Base-by-base conservation (phyloP, 78 protist species). In the Dictyostelium intermedium region DNA sequence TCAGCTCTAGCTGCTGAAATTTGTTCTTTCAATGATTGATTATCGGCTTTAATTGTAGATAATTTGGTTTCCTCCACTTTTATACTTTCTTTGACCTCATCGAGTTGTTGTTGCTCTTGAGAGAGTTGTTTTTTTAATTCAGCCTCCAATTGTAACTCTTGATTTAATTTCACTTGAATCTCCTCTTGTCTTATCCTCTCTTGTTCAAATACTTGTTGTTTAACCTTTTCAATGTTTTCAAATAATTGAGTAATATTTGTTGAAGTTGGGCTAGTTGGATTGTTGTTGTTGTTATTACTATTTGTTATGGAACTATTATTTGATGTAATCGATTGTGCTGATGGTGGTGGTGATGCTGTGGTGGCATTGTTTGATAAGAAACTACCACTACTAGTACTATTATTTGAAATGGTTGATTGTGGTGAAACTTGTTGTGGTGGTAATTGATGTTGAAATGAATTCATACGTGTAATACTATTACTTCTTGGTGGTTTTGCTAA, bases 101-200 rank as follows among this genome's bases (percentile, higher is more conserved):
- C 73, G 1, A 89, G 34, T 32, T 16, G 16, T 74, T 66, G 37
- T 32, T 73, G 53, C 14, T 89, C 94, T 34, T n/a, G n/a, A 14
- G 69, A 35, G 2, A 89, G 18, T 30, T 78, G 83, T 70, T 78
- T 30, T 37, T 78, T 39, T 11, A 69, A 70, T 34, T 89, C 87
- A 16, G 77, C 45, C 2, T 74, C 34, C 2, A 70, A n/a, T 35
- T 37, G 30, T 3, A 37, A 8, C 37, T 89, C 94, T 34, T 89
- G 81, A 16, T 79, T 63, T 1, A 89, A 80, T 50, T 80, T 35
- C 2, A 30, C 35, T 66, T 41, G 32, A 14, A 78, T 16, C 14
- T 89, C 94, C 37, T 72, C 79, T 10, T 32, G 50, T 83, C 47
- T 79, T 25, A 39, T 39, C 47, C 73, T 89, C 25, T 89, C 94